Conservation (phyloP, 371 early-diverging fungal genomes). For the Mucor plumbeus region DNA sequence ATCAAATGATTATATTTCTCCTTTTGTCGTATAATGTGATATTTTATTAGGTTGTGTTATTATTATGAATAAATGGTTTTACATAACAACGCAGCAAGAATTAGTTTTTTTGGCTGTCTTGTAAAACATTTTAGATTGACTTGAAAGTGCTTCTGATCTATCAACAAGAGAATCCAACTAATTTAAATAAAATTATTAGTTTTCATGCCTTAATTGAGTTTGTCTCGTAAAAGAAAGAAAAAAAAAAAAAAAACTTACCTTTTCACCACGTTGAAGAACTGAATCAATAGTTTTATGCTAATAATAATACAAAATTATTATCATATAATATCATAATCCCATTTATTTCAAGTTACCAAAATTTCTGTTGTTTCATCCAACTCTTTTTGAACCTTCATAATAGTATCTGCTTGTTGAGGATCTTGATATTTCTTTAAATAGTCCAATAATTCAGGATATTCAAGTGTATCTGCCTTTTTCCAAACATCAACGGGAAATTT, state of each 20-base stretch:
- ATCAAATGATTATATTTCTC: not conserved
- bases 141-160: conserved; percentile 87
- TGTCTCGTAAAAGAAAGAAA: too few relatives aligned
- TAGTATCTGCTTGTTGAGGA: conserved; percentile 92
- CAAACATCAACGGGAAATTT: conserved; percentile 67
- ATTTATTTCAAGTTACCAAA: conserved; percentile 58
- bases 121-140: conserved; percentile 96
- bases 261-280: conserved; percentile 96
- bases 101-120: conserved; percentile 98
- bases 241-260: conserved; percentile 41
- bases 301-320: not conserved
- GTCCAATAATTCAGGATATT: conserved; percentile 77
- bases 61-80: conserved; percentile 1
- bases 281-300: conserved; percentile 97
- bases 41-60: not conserved
- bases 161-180: conserved; percentile 92
- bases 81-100: conserved; percentile 81
- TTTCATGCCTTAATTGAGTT: not conserved
- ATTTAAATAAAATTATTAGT: not conserved
- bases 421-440: conserved; percentile 88
- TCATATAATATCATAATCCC: not conserved
- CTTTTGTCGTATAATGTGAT: not conserved
- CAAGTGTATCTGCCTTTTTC: conserved; percentile 47
- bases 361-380: conserved; percentile 98
- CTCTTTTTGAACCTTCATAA: conserved; percentile 96